Conservation (phyloP, 305 asterid species). For the Stenogyne calaminthoides region DNA sequence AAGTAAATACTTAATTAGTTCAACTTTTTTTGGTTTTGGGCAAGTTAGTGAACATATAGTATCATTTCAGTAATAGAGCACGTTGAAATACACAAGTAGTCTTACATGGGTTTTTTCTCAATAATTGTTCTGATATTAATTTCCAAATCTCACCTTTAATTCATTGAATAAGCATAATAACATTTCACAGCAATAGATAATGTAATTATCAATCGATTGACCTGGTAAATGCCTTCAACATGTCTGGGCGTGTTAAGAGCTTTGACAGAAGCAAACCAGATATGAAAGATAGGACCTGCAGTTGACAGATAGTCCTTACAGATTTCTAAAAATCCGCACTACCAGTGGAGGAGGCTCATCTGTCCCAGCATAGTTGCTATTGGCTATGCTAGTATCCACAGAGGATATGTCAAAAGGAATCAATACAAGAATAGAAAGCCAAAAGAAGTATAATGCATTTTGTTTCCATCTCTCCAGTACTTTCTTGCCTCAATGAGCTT, state of each 20-base stretch:
- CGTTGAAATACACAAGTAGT: conserved; percentile 4
- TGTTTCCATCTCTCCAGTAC: conserved; percentile 99
- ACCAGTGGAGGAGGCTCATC: conserved; percentile 86
- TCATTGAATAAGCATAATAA: conserved; percentile 13
- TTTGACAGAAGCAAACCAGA: conserved; percentile 87
- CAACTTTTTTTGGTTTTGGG: not conserved
- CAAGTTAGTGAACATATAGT: conserved; percentile 4
- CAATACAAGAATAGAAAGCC: conserved; percentile 94
- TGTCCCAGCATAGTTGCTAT: conserved; percentile 32
- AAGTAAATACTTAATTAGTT: conserved; percentile 15
- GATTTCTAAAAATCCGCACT: conserved; percentile 61
- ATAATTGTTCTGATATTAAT: conserved; percentile 16
- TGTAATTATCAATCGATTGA: conserved; percentile 28
- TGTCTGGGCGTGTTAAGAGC: conserved; percentile 95
- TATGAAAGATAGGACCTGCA: conserved; percentile 93
- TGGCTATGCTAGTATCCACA: conserved; percentile 81
- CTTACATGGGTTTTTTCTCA: conserved; percentile 5
- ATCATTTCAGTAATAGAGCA: not conserved
- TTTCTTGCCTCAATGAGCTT: conserved; percentile 86
- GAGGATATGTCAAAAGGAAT: conserved; percentile 94
- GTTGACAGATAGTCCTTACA: conserved; percentile 84
- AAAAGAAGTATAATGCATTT: conserved; percentile 80
- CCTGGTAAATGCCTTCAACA: conserved; percentile 85
- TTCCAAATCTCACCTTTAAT: conserved; percentile 3
- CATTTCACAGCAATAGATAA: conserved; percentile 3